Conservation (phyloP, 2,329 filamentous ascomycete genomes). For the Zelopaecilomyces penicillatus region DNA sequence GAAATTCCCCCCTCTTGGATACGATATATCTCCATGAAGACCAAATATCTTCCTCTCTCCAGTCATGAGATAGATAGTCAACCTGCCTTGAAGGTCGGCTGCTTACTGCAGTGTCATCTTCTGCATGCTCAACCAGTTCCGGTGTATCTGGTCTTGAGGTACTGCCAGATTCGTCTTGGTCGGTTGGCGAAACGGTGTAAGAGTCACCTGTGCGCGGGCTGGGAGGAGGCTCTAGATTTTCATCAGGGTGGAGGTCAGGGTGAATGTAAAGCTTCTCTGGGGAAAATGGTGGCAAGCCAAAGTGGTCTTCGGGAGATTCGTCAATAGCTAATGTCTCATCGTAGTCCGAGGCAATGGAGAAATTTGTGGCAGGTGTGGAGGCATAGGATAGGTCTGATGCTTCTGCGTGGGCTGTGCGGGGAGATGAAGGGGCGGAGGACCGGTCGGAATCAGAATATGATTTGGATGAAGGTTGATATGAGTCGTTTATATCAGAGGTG, state of each 20-base stretch:
- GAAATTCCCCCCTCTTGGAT: constrained; percentile 67
- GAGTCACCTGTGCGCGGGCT: constrained; percentile 43
- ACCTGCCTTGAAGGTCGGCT: constrained; percentile 76
- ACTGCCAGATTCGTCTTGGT: constrained; percentile 41
- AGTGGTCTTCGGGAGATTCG: constrained; percentile 36
- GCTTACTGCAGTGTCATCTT: constrained; percentile 71
- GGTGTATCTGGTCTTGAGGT: constrained; percentile 52
- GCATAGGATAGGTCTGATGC: constrained; percentile 49
- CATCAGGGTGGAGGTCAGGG: constrained; percentile 22
- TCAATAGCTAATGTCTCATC: constrained; percentile 41
- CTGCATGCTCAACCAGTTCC: constrained; percentile 50
- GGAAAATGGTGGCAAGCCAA: constrained; percentile 37
- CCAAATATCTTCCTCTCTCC: constrained; percentile 96
- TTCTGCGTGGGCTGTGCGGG: constrained; percentile 42
- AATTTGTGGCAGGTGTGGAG: constrained; percentile 55
- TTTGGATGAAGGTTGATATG: constrained; percentile 35
- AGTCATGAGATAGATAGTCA: constrained; percentile 90
- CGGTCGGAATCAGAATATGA: constrained; percentile 37
- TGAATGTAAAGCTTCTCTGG: constrained; percentile 37
- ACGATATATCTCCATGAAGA: constrained; percentile 92
- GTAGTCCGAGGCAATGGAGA: constrained; percentile 52
- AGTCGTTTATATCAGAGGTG: constrained; percentile 37
- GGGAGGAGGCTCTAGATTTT: constrained; percentile 40
- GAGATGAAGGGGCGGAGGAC: constrained; percentile 50
- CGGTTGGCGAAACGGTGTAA: constrained; percentile 44